Percentiles rank a stretch among this genome's conserved stretches.
These are phyloP conservation scores for Neoboletus magnificus DNA, from an alignment of 768 basidiomycete genomes.

Conservation along the genomic window DNA sequence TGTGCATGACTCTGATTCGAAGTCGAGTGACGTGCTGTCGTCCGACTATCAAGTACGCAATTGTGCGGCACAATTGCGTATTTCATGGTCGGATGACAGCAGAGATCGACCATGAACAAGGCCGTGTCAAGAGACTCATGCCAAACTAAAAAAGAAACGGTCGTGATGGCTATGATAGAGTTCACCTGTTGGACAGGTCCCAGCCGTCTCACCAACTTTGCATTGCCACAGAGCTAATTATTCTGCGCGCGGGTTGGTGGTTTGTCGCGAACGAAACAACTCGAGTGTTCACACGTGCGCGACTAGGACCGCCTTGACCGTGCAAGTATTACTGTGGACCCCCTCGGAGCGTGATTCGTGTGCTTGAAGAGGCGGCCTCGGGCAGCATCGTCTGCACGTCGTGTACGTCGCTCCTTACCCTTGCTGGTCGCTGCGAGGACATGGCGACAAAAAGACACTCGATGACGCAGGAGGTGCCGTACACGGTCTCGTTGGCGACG, in stretches of 20 bases:
- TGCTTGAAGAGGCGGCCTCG: neutral
- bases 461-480: conserved; percentile 6
- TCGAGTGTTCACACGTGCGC: neutral
- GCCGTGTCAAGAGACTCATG: too few species aligned
- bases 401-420: neutral
- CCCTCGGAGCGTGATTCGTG: too few species aligned
- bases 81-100: too few species aligned
- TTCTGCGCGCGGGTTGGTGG: neutral
- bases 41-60: too few species aligned
- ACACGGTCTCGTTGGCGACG: conserved; percentile 27
- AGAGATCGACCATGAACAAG: too few species aligned
- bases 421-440: neutral
- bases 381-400: neutral
- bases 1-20: too few species aligned
- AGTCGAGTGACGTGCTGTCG: too few species aligned
- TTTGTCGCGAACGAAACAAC: neutral
- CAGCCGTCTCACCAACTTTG: neutral
- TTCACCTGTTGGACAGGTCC: too few species aligned
- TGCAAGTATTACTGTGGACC: neutral
- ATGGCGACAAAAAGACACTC: neutral
- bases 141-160: too few species aligned
- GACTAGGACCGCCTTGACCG: too few species aligned
- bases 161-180: too few species aligned
- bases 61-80: too few species aligned
- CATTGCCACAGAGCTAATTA: neutral